Conservation (phyloP, 2,329 filamentous ascomycete species). For the Aspergillus costaricaensis region DNA sequence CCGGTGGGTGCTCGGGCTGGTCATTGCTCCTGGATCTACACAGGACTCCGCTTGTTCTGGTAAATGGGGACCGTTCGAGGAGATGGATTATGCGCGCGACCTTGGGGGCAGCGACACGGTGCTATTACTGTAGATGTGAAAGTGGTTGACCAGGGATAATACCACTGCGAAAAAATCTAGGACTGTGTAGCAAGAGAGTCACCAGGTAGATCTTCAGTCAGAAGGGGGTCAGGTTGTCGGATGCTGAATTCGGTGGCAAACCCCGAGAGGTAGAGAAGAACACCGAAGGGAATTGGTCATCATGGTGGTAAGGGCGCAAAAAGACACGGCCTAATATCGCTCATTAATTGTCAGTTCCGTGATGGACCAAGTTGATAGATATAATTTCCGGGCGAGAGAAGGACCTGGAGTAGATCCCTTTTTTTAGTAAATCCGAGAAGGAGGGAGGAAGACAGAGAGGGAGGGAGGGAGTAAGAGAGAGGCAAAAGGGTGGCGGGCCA, state of each 20-base stretch:
- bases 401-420: neutral
- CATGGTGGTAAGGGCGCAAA: neutral
- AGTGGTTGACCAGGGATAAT: neutral
- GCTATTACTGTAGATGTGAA: neutral
- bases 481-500: constrained; percentile 10
- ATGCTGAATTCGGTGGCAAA: constrained; percentile 2
- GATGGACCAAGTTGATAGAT: neutral
- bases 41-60: constrained; percentile 11
- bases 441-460: neutral
- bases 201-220: neutral
- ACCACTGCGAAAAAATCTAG: neutral
- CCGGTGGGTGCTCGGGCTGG: constrained; percentile 13
- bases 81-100: neutral
- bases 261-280: neutral
- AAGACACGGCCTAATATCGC: neutral
- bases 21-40: constrained; percentile 18
- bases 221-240: constrained; percentile 1
- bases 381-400: neutral
- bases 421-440: neutral
- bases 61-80: constrained; percentile 4
- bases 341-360: neutral
- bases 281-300: neutral
- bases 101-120: neutral
- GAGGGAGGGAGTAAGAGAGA: neutral
- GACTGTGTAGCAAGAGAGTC: neutral